Conservation (phyloP, 2,329 filamentous ascomycete species). For the Ceratocystis destructans region DNA sequence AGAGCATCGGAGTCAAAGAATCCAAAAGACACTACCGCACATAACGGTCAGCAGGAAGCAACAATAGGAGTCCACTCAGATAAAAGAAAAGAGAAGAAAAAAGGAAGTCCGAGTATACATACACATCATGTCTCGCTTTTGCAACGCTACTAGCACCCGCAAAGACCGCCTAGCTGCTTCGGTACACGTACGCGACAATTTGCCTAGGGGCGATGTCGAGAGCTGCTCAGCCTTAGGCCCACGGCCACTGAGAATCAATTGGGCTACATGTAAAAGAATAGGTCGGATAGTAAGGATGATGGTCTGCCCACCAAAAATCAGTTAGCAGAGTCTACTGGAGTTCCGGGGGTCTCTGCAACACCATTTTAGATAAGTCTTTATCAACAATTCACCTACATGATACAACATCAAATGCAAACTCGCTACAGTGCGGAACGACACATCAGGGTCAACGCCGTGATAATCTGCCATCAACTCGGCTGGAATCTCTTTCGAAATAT, state of each 20-base stretch:
- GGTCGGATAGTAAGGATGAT: constrained; percentile 25
- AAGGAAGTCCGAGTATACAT: neutral
- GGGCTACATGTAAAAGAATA: constrained; percentile 25
- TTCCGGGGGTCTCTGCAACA: neutral
- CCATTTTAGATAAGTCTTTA: too few relatives aligned
- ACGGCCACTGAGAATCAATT: constrained; percentile 23
- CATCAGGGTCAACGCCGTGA: constrained; percentile 21
- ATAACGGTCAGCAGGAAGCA: neutral
- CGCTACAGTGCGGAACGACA: constrained; percentile 25
- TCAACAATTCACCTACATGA: constrained; percentile 21
- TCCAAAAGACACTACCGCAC: constrained; percentile 15
- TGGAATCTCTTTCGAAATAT: constrained; percentile 21
- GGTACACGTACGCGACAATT: constrained; percentile 24
- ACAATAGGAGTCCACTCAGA: neutral
- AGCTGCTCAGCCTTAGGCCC: constrained; percentile 22
- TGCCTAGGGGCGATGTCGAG: constrained; percentile 23
- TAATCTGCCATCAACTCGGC: constrained; percentile 21
- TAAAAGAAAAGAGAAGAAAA: neutral
- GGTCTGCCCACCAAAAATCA: constrained; percentile 20
- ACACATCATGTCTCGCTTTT: constrained; percentile 25
- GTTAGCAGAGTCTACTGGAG: neutral
- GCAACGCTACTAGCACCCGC: constrained; percentile 24
- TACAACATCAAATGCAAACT: constrained; percentile 27
- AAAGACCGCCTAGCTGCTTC: constrained; percentile 24
- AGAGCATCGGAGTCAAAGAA: constrained; percentile 19